Base-by-base conservation (phyloP, 129 eudicot species). In the Saposhnikovia divaricata region DNA sequence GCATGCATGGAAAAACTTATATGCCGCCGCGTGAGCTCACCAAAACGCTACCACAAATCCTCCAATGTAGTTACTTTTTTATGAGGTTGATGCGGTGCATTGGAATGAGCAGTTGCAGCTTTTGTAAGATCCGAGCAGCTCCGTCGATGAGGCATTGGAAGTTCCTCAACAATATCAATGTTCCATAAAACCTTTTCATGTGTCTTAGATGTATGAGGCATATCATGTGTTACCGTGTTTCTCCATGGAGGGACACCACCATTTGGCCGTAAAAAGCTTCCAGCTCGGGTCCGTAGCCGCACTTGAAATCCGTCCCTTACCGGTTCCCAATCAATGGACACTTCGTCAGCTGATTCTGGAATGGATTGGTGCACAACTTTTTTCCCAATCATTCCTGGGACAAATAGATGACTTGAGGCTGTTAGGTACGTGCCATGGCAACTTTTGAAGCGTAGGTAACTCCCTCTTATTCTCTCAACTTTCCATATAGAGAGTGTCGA, bases 231-330 rank as follows among this genome's bases (percentile, higher is more conserved):
- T 4, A 91, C 84, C 0, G 88, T 81, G 69, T 91, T 87, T 72
- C 93, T 84, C 93, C 90, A 91, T 0, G 97, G 97, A 0, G 91
- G 97, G 5, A 87, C 39, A 14, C 97, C 93, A 0, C 97, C 97
- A 2, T 84, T 87, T 0, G 97, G 90, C 11, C 91, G 86, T 57
- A 89, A 75, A 55, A 82, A 91, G 53, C 77, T 80, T 6, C 97
- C 97, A 12, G 77, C 70, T 21, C 77, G 63, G 0, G 91, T 79
- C 75, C 82, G 85, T 2, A 91, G 73, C 42, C 88, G 83, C 34
- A 87, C 97, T 48, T 86, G 91, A 76, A 84, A 87, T 3, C 91
- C 97, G 23, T 89, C 97, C 42, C 91, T 83, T 1, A 87, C 23
- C 2, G 97, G 91, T 25, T 89, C 88, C 93, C 97, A 91, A 25